Evolutionary conservation across 176 grass and related monocot species (phyloP), one percentile per base, ranked within the genome.

Genomic region (Ananas comosus): DNA sequence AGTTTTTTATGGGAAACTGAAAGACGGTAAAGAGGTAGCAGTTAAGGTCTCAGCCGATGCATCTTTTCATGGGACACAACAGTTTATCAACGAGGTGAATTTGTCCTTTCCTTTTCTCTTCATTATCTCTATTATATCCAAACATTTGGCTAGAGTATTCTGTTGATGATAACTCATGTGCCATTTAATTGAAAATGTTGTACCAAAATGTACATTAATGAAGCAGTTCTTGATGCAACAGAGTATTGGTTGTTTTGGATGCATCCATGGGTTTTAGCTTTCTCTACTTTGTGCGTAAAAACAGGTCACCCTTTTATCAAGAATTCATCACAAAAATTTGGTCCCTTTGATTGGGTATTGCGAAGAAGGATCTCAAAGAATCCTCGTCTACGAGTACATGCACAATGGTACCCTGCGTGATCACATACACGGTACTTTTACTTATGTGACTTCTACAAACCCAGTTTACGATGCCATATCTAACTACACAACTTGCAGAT

Each of bases 321-420:
- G 65, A 47, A 67, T 67, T 67, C 65, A 67, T 48, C 65, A 67
- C n/a, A 67, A 67, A 3, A 49, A 67, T 13, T 67, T 67, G 65
- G 65, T 67, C 28, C 28, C 65, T 42, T 67, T 67, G 48, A 67
- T 67, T 17, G 65, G 65, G n/a, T 67, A 48, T 49, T 67, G 65
- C 17, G 65, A 67, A 67, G 65, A 67, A 67, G 65, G 65, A 67
- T 67, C 13, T 67, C 65, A 67, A 67, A 13, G 28, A 67, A 67
- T 67, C 14, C 65, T 67, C 49, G 65, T 67, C 48, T 67, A 67
- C 49, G 65, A 67, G 65, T 67, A 67, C 48, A 67, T 67, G 65
- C 65, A 67, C 28, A 67, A 67, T n/a, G 65, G 65, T 16, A 67
- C 65, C 65, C 65, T 67, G 33, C 65, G 12, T 13, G 25, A 67